Percentiles rank a stretch among this genome's conserved stretches.
Conservation (phyloP, 2,329 filamentous ascomycete genomes). For the Talaromyces piceae region DNA sequence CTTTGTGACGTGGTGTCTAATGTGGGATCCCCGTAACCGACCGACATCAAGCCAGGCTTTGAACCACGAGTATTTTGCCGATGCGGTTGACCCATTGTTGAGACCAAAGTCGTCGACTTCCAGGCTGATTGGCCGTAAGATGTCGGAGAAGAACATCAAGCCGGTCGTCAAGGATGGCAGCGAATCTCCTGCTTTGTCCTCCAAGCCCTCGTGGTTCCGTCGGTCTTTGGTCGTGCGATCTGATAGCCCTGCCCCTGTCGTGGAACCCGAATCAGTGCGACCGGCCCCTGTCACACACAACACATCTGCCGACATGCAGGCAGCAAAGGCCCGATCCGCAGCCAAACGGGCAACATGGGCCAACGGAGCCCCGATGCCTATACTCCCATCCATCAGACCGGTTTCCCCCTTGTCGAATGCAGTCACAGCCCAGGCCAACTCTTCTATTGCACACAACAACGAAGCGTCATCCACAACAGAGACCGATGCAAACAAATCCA, state of each 20-base stretch:
- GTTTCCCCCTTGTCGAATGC: conserved; percentile 95
- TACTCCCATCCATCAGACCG: conserved; percentile 86
- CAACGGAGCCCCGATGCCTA: conserved; percentile 84
- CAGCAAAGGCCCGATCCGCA: conserved; percentile 45
- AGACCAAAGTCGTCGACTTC: conserved; percentile 86
- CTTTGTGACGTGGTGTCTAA: conserved; percentile 96
- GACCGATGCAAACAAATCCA: conserved; percentile 54
- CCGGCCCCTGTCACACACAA: conserved; percentile 37
- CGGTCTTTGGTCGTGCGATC: conserved; percentile 83
- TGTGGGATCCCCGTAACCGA: conserved; percentile 93
- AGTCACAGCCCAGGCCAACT: conserved; percentile 80
- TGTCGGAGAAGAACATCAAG: conserved; percentile 69
- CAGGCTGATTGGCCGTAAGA: conserved; percentile 77
- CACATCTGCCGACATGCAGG: conserved; percentile 35
- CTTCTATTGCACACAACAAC: conserved; percentile 49
- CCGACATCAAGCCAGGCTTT: conserved; percentile 92
- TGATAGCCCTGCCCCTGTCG: conserved; percentile 58
- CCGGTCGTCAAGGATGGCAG: conserved; percentile 51
- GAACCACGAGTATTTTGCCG: conserved; percentile 86
- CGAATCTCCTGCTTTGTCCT: conserved; percentile 53
- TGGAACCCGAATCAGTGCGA: conserved; percentile 33
- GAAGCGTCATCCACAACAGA: conserved; percentile 24
- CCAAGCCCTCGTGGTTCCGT: conserved; percentile 94
- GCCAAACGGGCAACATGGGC: conserved; percentile 91
- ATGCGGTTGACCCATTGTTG: conserved; percentile 77